Evolutionary conservation across 345 rosid genomes (phyloP), one percentile per base, ranked within the genome.

Genomic region (Mangifera indica): DNA sequence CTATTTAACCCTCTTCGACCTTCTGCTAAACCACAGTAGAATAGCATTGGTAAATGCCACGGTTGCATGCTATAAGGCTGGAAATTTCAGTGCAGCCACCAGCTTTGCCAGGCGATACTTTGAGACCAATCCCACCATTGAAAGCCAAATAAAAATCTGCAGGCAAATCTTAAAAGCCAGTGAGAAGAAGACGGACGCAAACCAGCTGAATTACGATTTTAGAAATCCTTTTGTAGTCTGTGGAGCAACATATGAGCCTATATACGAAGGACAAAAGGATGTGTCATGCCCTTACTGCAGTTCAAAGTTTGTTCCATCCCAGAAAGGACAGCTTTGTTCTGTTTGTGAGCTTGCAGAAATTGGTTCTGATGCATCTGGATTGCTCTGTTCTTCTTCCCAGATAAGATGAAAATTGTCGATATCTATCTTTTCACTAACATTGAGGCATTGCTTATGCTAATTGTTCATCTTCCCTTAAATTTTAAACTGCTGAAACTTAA

Each of bases 1-100:
- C 49, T 89, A 93, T 75, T 89, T 91, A 85, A 91, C 98, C 67
- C 96, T 89, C 79, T 88, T 91, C 77, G 88, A 89, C 77, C 93
- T 93, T 80, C 95, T 87, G 73, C 29, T 73, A 58, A 92, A 97
- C 60, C 97, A 91, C 77, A 58, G 84, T 57, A 80, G 93, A 76
- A 89, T 93, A 0, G 95, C 95, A 1, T 75, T 93, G 70, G 83
- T 56, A 3, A 91, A 84, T 59, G 93, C 97, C 26, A 91, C 87
- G 93, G 79, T 78, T 4, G 80, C 89, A 10, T 88, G 94, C 86
- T 92, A 61, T 82, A 92, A 87, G 84, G 76, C 92, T 8, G 87
- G 80, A 87, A 92, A 92, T 84, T 67, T 81, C 3, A 82, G 86
- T 9, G 89, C 92, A 9, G 97, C 98, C 2, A 85, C 78, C 14